These are phyloP conservation scores for Thinopyrum obtusiflorum DNA, from an alignment of 202 grass and related monocot species.

Conservation along the genomic window DNA sequence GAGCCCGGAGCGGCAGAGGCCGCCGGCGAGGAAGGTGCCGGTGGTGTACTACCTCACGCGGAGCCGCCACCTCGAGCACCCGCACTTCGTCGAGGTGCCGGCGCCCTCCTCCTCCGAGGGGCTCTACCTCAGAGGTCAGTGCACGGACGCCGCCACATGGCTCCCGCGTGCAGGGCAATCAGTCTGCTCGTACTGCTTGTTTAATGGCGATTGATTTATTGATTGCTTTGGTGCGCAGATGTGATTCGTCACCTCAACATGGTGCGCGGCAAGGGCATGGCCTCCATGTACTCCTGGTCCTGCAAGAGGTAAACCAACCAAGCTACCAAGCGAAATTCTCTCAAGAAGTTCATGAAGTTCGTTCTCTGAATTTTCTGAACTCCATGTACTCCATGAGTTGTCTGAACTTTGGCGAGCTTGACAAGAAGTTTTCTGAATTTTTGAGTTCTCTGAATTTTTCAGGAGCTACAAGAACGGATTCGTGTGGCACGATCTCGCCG, in stretches of 20 bases:
- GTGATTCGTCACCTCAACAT: conserved; percentile 72
- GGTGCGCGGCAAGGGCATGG: conserved; percentile 83
- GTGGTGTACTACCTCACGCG: conserved; percentile 95
- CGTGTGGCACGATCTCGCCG: conserved; percentile 90
- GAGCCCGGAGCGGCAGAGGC: conserved; percentile 30
- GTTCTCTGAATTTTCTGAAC: no score
- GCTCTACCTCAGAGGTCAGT: conserved; percentile 77
- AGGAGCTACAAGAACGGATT: conserved; percentile 99
- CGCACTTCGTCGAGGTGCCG: conserved; percentile 96
- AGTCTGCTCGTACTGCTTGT: neutral
- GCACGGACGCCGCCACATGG: neutral
- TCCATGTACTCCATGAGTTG: conserved; percentile 48
- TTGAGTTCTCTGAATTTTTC: conserved; percentile 7
- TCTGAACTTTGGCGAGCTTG: neutral
- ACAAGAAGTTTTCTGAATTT: neutral
- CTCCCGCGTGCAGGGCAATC: neutral
- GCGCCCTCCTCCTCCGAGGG: conserved; percentile 63
- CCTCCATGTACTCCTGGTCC: conserved; percentile 89
- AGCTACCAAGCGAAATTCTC: neutral
- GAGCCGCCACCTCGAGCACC: conserved; percentile 95
- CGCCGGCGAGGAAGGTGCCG: conserved; percentile 55
- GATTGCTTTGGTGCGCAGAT: conserved; percentile 39
- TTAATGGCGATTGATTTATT: neutral
- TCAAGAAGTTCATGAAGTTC: no score
- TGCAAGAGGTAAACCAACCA: conserved; percentile 75